Base-by-base conservation (phyloP, 305 asterid species). In the Fraxinus dipetala region DNA sequence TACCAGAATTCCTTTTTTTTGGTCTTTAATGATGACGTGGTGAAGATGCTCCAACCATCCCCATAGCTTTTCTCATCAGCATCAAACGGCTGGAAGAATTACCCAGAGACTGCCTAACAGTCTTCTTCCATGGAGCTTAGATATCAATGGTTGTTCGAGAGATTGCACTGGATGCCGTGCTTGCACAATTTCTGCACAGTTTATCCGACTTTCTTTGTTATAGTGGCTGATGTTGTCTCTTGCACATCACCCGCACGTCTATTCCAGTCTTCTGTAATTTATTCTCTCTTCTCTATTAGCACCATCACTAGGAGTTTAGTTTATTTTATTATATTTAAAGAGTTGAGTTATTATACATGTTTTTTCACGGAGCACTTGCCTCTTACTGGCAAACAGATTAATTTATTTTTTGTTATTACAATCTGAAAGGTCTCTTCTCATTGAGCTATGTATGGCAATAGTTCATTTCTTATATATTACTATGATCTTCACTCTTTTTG, bases 1-100 rank as follows among this genome's bases (percentile, higher is more conserved):
- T 75, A 78, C 80, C 81, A 1, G 34, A 22, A 22, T 75, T 74
- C 83, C n/a, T 63, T 83, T 56, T 81, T 10, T 28, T 31, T 36
- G 18, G 67, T 70, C 77, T 59, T 48, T 73, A 9, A 34, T 18
- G 9, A 74, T 40, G 73, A n/a, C 20, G 45, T 11, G 76, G 18
- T 2, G 63, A 38, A 1, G 82, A 75, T 43, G 6, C 38, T 74
- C 82, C 75, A 5, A 35, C 31, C 32, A 38, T 28, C 34, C 14
- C 48, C 48, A 40, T 40, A 8, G 32, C 40, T 28, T 51, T 35
- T 51, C 40, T 54, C 10, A 5, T 14, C 79, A 38, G 45, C 13
- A 22, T 34, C 20, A 56, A 36, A 20, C 31, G 24, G 67, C 80
- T 76, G 9, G 79, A 24, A 26, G 67, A 22, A 56, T 38, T 6